Base-by-base conservation (phyloP, 1,139 yeast genomes). In the Saccharomyces hybrid region DNA sequence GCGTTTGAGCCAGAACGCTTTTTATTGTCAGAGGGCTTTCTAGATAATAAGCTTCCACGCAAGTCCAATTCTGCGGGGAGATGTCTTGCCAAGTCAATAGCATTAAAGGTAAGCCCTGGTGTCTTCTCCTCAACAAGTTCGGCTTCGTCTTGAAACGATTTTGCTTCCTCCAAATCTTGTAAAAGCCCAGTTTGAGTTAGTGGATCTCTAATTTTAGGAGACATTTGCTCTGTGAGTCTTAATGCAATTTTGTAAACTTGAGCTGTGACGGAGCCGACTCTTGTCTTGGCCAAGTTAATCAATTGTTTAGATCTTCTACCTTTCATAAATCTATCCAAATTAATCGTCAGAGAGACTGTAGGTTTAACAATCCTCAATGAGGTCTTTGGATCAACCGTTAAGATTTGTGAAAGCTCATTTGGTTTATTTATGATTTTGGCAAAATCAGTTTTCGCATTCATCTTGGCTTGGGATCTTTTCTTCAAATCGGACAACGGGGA, bases 241-340 rank as follows among this genome's bases (percentile, higher is more conserved):
- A 93, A 76, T 5, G 85, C 82, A 7, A 78, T 71, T 52, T 78
- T 76, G 66, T 86, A 93, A 6, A 95, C 78, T 52, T 76, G 73
- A 0, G 95, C 79, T 0, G 95, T 77, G 2, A 86, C 70, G 11
- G 77, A 70, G 5, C 99, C 99, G 49, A 90, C 72, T 56, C 91
- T 78, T 50, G 86, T 83, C 46, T 77, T 77, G 19, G 86, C 88
- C 52, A 87, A 76, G 46, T 80, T 80, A 1, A 77, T 80, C 29
- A 93, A 75, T 58, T 86, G 86, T 46, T 74, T 71, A 14, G 86
- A 78, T 59, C 97, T 78, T 63, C 84, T 77, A 48, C 80, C 73
- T 62, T 89, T 85, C 55, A 86, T 76, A 64, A 80, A 89, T 60
- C 95, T 75, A 34, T 80, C 78, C 55, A 86, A 76, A 63, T 84